Evolutionary conservation across 345 rosid genomes (phyloP), one percentile per base, ranked within the genome.

Genomic region (Bretschneidera sinensis): DNA sequence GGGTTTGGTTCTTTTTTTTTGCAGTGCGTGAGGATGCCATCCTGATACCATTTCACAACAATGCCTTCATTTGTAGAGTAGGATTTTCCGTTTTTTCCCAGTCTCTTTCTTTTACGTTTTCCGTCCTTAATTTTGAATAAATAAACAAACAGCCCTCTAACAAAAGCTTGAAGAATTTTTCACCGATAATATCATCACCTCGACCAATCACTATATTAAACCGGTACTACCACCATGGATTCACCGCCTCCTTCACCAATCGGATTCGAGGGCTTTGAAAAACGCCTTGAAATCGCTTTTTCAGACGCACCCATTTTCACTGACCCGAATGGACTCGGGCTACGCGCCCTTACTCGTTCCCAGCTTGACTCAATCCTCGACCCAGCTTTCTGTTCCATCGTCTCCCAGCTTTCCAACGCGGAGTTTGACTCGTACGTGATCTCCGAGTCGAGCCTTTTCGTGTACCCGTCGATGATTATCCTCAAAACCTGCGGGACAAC

Each of bases 401-500:
- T 90, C 0, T 75, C 87, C 0, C 80, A 82, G 55, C 84, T 85
- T 45, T 80, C 88, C 0, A 87, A 79, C 71, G 28, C 66, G n/a
- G 74, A 83, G 35, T 73, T 90, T 16, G 97, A 85, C 77, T 85
- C 95, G 0, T 90, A 85, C 57, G 90, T 90, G 6, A 83, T 89
- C 65, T 89, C 96, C 6, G 94, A 89, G 81, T 89, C 94, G 2
- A 86, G 96, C 67, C 79, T 85, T 62, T 87, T 90, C 54, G 57
- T 90, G 54, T 85, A 65, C 79, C 81, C 92, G 0, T 56, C 69
- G 51, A 87, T 76, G 70, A 77, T 83, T 6, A 67, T 87, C 55
- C 74, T 90, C 77, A 87, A 90, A 72, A 90, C 97, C 10, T 87
- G 97, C 39, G 95, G 97, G 9, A 85, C 97, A 0, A 90, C 97